phyloP scores from a whole-genome alignment of 2,329 filamentous ascomycete genomes.

The Diaporthe citriasiana region DNA sequence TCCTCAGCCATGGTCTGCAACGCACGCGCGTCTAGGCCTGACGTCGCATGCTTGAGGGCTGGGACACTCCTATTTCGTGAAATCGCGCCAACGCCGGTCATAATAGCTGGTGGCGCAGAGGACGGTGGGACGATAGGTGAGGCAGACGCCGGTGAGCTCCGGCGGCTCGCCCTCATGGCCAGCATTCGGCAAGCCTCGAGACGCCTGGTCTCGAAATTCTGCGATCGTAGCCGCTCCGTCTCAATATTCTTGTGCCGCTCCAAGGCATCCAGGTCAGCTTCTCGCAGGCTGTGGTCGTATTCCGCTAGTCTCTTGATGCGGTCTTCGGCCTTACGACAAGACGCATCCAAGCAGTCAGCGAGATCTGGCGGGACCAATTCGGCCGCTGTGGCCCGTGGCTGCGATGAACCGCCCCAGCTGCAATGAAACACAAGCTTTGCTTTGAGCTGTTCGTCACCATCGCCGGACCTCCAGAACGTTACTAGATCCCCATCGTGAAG shows the following conservation, averaged over 20 bases:
- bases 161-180: slow-evolving; percentile 43
- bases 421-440: slow-evolving; percentile 67
- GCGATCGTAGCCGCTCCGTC: slow-evolving; percentile 64
- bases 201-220: slow-evolving; percentile 63
- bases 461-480: slow-evolving; percentile 73
- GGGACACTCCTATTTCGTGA: slow-evolving; percentile 31
- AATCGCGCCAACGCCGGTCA: slow-evolving; percentile 19
- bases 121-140: slow-evolving; percentile 26
- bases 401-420: slow-evolving; percentile 69
- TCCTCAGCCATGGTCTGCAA: slow-evolving; percentile 40
- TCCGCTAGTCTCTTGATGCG: slow-evolving; percentile 58
- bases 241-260: slow-evolving; percentile 59
- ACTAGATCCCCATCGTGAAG: slow-evolving; percentile 84
- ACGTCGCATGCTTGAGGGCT: slow-evolving; percentile 38
- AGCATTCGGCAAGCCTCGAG: slow-evolving; percentile 61
- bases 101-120: slow-evolving; percentile 39
- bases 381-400: slow-evolving; percentile 50
- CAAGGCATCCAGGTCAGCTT: slow-evolving; percentile 61
- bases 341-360: slow-evolving; percentile 63
- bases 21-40: slow-evolving; percentile 33
- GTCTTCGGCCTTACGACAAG: slow-evolving; percentile 61
- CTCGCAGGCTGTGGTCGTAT: slow-evolving; percentile 57
- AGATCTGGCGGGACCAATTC: slow-evolving; percentile 55
- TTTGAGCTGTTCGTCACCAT: slow-evolving; percentile 51
- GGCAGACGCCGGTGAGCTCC: slow-evolving; percentile 34